These are phyloP conservation scores for Termitomyces sp. DNA, from an alignment of 768 basidiomycete genomes.

Conservation along the genomic window DNA sequence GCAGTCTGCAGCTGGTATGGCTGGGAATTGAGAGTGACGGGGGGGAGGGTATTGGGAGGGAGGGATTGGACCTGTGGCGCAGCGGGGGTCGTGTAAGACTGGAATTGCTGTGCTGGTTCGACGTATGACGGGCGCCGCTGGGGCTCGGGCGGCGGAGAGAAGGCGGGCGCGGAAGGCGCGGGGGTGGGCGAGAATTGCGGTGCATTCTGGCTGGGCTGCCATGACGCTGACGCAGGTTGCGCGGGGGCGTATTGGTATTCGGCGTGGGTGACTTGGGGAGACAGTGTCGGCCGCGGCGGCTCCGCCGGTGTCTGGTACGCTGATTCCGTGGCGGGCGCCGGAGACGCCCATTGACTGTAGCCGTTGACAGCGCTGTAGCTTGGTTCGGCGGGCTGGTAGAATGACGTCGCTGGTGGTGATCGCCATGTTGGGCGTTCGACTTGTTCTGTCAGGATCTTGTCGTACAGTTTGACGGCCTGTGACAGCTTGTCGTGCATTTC, in stretches of 20 bases:
- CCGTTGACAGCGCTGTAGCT: conserved; percentile 21
- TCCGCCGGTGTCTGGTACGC: conserved; percentile 6
- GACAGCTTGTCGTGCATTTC: conserved; percentile 96
- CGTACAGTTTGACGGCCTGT: conserved; percentile 89
- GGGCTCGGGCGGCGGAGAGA: conserved; percentile 14
- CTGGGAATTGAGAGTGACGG: conserved; percentile 19
- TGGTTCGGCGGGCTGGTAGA: conserved; percentile 26
- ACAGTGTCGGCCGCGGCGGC: conserved; percentile 14
- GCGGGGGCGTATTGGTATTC: conserved; percentile 4
- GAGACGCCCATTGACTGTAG: conserved; percentile 30
- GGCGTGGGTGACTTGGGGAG: conserved; percentile 17
- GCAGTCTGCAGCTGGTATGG: conserved; percentile 11
- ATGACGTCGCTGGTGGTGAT: conserved; percentile 23
- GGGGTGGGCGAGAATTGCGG: conserved; percentile 11
- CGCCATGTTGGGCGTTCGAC: conserved; percentile 69
- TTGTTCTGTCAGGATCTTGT: conserved; percentile 81
- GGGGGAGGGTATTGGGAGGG: conserved; percentile 10
- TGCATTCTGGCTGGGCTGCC: conserved; percentile 11
- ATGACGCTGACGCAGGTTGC: conserved; percentile 8
- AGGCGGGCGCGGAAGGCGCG: conserved; percentile 4
- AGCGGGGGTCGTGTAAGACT: conserved; percentile 15
- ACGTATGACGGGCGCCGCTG: conserved; percentile 6
- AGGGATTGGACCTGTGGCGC: conserved; percentile 11
- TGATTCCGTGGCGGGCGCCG: conserved; percentile 7
- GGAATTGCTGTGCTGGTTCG: conserved; percentile 18